Conservation (phyloP, 352 stramenopile species). For the Phytopythium mirpurense region DNA sequence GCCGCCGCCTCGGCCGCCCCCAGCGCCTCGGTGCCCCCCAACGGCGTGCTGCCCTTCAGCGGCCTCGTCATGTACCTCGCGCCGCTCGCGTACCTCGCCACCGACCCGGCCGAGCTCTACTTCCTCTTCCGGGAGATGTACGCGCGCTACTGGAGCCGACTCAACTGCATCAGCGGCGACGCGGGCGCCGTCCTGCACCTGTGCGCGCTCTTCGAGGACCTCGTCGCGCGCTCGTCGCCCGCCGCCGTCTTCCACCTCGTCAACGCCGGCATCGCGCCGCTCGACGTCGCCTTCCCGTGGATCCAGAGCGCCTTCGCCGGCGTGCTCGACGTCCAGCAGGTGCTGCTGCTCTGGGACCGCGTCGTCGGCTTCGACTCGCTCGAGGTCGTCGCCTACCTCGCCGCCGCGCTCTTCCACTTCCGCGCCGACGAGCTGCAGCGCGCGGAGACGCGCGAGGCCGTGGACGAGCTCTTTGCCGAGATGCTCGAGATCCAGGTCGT, state of each 20-base stretch:
- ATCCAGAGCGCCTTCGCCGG: slow-evolving; percentile 74
- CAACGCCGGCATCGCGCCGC: slow-evolving; percentile 46
- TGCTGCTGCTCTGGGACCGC: slow-evolving; percentile 77
- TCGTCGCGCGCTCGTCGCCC: slow-evolving; percentile 44
- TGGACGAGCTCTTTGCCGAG: slow-evolving; percentile 59
- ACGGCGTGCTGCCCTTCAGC: slow-evolving; percentile 66
- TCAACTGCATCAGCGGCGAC: slow-evolving; percentile 58
- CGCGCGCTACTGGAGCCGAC: slow-evolving; percentile 69
- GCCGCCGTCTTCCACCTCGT: slow-evolving; percentile 55
- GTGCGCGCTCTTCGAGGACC: slow-evolving; percentile 72
- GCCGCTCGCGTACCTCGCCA: slow-evolving; percentile 65
- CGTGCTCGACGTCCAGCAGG: slow-evolving; percentile 66
- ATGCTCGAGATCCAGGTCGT: slow-evolving; percentile 66
- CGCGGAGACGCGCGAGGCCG: slow-evolving; percentile 43
- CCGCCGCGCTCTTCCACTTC: slow-evolving; percentile 69
- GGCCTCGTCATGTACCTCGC: slow-evolving; percentile 70
- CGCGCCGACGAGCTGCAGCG: slow-evolving; percentile 43
- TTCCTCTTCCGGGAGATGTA: slow-evolving; percentile 80
- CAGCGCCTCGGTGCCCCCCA: slow-evolving; percentile 39
- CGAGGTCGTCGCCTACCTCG: slow-evolving; percentile 61
- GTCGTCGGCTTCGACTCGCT: slow-evolving; percentile 67
- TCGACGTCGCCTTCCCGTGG: slow-evolving; percentile 77
- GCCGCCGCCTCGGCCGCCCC: neutral
- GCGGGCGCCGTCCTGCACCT: slow-evolving; percentile 54
- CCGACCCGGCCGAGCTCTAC: slow-evolving; percentile 61